These are phyloP conservation scores for Hanseniaspora vineae DNA, from an alignment of 805 yeast genomes.

Conservation along the genomic window DNA sequence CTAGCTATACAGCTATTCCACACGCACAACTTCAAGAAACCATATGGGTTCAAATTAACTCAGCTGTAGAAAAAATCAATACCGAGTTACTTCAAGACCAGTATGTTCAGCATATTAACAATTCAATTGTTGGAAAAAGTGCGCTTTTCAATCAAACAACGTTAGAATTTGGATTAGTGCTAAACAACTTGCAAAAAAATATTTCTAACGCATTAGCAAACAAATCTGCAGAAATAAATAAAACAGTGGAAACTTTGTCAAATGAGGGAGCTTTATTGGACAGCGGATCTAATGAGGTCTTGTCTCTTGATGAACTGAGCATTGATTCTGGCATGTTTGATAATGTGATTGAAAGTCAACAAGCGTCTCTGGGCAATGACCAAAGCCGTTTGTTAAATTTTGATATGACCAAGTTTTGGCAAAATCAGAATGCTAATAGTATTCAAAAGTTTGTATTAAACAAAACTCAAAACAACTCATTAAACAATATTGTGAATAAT, in stretches of 20 bases:
- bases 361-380: too few relatives aligned
- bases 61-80: not conserved
- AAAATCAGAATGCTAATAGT: too few relatives aligned
- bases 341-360: not conserved
- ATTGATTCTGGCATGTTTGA: not conserved
- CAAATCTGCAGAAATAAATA: constrained; percentile 9
- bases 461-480: too few relatives aligned
- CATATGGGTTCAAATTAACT: not conserved
- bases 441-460: too few relatives aligned
- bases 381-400: too few relatives aligned
- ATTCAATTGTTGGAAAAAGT: not conserved
- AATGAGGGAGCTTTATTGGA: constrained; percentile 6
- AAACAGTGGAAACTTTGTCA: constrained; percentile 7
- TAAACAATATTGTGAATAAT: too few relatives aligned
- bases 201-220: constrained; percentile 1
- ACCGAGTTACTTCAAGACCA: not conserved
- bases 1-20: not conserved
- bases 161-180: too few relatives aligned
- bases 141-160: not conserved
- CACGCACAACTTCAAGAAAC: not conserved
- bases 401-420: too few relatives aligned
- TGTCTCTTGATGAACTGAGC: not conserved
- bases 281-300: too few relatives aligned
- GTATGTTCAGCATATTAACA: not conserved
- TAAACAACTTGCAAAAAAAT: not conserved